Conservation (phyloP, 163 green algal species). For the Scenedesmus sp. region DNA sequence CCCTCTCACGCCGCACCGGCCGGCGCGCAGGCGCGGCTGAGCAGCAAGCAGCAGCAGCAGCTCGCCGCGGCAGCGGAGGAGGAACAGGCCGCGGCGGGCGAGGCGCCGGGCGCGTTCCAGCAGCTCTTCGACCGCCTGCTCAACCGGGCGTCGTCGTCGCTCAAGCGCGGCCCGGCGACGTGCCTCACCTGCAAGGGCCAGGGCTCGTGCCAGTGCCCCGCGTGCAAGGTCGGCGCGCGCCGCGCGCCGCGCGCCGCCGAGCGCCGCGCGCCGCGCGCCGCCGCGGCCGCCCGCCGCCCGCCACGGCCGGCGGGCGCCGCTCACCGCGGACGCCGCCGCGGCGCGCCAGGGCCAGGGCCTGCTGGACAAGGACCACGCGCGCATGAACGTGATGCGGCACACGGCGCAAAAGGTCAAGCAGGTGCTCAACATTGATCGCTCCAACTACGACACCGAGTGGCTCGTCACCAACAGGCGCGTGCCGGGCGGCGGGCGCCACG, state of each 20-base stretch:
- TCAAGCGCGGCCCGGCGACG: constrained; percentile 33
- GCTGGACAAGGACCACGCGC: constrained; percentile 3
- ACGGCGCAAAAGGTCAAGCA: constrained; percentile 36
- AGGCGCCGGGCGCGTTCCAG: neutral
- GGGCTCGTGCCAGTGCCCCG: constrained; percentile 17
- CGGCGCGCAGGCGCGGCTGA: no score
- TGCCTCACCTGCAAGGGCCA: constrained; percentile 38
- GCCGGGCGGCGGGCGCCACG: neutral
- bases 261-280: neutral
- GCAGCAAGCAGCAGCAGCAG: neutral
- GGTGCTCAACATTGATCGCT: constrained; percentile 25
- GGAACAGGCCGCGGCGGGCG: neutral
- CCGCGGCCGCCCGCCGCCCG: neutral
- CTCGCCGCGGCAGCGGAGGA: neutral
- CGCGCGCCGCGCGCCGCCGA: neutral
- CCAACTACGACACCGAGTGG: constrained; percentile 42
- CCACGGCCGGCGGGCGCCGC: neutral
- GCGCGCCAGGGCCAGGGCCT: constrained; percentile 20
- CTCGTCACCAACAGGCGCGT: constrained; percentile 27
- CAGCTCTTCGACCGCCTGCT: neutral
- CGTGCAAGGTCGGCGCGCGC: constrained; percentile 25
- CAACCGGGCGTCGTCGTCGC: constrained; percentile 22
- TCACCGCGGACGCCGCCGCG: neutral
- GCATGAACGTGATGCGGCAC: constrained; percentile 24
- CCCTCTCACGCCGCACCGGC: neutral